phyloP scores from a whole-genome alignment of 768 basidiomycete species.

The Panaeolus cyanescens region DNA sequence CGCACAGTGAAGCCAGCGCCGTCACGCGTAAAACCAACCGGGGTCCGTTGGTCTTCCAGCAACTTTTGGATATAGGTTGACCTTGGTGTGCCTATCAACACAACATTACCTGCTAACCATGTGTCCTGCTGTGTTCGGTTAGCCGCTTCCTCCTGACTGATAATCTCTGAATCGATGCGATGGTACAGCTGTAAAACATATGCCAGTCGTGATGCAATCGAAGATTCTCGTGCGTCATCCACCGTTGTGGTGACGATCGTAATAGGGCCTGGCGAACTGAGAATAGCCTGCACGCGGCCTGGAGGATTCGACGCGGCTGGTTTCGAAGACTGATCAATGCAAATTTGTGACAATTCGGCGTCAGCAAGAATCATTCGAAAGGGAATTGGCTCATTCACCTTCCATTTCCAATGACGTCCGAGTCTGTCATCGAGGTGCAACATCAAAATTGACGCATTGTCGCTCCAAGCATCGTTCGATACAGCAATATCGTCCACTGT shows the following conservation, averaged over 20 bases:
- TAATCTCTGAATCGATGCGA: slow-evolving; percentile 66
- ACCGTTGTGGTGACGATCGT: slow-evolving; percentile 51
- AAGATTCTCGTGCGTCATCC: slow-evolving; percentile 35
- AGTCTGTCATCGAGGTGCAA: slow-evolving; percentile 7
- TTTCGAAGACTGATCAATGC: slow-evolving; percentile 4
- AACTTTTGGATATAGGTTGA: slow-evolving; percentile 32
- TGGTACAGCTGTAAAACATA: slow-evolving; percentile 71
- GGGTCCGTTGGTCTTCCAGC: slow-evolving; percentile 32
- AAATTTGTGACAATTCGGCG: slow-evolving; percentile 1
- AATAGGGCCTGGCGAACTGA: slow-evolving; percentile 55
- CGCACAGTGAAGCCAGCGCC: slow-evolving; percentile 25
- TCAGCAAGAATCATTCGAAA: neutral
- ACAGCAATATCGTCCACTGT: neutral
- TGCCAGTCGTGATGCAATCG: slow-evolving; percentile 65
- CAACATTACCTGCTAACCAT: slow-evolving; percentile 49
- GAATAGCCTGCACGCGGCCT: slow-evolving; percentile 67
- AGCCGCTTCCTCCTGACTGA: slow-evolving; percentile 41
- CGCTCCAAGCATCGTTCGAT: neutral
- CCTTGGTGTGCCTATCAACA: slow-evolving; percentile 53
- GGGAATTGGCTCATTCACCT: slow-evolving; percentile 8
- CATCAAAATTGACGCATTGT: neutral
- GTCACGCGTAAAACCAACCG: slow-evolving; percentile 30
- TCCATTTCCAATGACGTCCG: slow-evolving; percentile 15
- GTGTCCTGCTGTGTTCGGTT: slow-evolving; percentile 15
- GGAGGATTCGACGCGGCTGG: slow-evolving; percentile 25